Percentiles rank a stretch among this genome's conserved stretches.
phyloP scores from a whole-genome alignment of 2,329 filamentous ascomycete genomes.

The Diplodia seriata region DNA sequence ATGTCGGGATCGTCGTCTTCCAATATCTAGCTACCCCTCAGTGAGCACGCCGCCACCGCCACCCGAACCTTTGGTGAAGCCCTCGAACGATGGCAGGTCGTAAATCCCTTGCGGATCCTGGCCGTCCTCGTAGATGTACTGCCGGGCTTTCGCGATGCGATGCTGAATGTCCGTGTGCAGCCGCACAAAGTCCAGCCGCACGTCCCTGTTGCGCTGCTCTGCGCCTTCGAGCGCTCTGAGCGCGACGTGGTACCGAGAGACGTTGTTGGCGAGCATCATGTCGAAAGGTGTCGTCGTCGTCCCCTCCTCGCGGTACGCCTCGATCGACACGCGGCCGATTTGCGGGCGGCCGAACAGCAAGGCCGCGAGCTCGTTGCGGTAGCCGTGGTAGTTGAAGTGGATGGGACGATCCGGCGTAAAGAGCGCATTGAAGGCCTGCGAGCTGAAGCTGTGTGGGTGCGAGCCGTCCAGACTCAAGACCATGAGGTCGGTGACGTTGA shows the following conservation, averaged over 20 bases:
- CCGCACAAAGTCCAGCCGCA: constrained; percentile 55
- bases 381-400: constrained; percentile 73
- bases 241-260: constrained; percentile 67
- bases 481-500: constrained; percentile 73
- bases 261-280: constrained; percentile 70
- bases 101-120: constrained; percentile 63
- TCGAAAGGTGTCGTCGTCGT: constrained; percentile 72
- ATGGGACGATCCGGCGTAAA: constrained; percentile 65
- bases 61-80: constrained; percentile 22
- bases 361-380: constrained; percentile 65
- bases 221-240: constrained; percentile 61
- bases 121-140: constrained; percentile 61
- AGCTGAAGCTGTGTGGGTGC: constrained; percentile 66
- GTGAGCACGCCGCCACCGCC: constrained; percentile 35
- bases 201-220: constrained; percentile 56
- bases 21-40: constrained; percentile 33
- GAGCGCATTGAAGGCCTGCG: constrained; percentile 60
- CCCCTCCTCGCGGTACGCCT: constrained; percentile 69
- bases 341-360: constrained; percentile 65
- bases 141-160: constrained; percentile 57
- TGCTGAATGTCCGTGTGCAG: constrained; percentile 57
- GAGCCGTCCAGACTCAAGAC: constrained; percentile 62
- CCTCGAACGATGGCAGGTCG: constrained; percentile 54
- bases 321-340: constrained; percentile 61
- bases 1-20: not conserved